Percentiles rank a stretch among this genome's conserved stretches.
Conservation (phyloP, 176 grass and related monocot species). For the Bothriochloa decipiens region DNA sequence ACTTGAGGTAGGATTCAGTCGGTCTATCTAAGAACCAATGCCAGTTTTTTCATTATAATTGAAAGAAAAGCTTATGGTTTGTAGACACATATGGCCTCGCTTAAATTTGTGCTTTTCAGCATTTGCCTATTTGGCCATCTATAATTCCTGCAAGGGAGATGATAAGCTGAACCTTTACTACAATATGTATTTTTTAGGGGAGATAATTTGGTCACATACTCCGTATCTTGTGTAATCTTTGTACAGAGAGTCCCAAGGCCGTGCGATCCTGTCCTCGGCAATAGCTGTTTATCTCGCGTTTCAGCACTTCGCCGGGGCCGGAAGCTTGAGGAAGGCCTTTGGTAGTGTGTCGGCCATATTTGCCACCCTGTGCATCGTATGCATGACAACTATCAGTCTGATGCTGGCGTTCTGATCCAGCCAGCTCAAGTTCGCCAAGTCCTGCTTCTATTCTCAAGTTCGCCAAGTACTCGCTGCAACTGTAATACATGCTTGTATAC, state of each 20-base stretch:
- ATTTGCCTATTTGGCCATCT: neutral
- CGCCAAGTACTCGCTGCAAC: neutral
- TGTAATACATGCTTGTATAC: neutral
- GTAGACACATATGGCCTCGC: neutral
- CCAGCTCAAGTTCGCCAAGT: neutral
- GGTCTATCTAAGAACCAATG: neutral
- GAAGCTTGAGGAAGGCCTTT: conserved; percentile 53
- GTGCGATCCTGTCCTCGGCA: conserved; percentile 50
- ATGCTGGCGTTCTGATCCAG: conserved; percentile 48
- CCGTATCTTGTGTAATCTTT: neutral
- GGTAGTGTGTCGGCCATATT: conserved; percentile 45
- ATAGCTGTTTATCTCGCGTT: conserved; percentile 57
- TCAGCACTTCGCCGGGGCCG: conserved; percentile 62
- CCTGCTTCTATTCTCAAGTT: neutral
- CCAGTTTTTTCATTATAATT: neutral
- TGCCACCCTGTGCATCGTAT: conserved; percentile 60
- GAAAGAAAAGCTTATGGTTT: neutral
- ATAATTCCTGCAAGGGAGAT: neutral
- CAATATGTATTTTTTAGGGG: no score
- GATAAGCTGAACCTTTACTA: neutral
- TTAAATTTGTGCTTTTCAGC: neutral
- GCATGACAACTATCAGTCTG: conserved; percentile 35
- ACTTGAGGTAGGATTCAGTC: conserved; percentile 47
- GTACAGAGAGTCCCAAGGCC: conserved; percentile 57
- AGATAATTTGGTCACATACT: neutral